Percentiles rank a stretch among this genome's conserved stretches.
These are phyloP conservation scores for Rhizopogon vesiculosus DNA, from an alignment of 768 basidiomycete species.

Conservation along the genomic window DNA sequence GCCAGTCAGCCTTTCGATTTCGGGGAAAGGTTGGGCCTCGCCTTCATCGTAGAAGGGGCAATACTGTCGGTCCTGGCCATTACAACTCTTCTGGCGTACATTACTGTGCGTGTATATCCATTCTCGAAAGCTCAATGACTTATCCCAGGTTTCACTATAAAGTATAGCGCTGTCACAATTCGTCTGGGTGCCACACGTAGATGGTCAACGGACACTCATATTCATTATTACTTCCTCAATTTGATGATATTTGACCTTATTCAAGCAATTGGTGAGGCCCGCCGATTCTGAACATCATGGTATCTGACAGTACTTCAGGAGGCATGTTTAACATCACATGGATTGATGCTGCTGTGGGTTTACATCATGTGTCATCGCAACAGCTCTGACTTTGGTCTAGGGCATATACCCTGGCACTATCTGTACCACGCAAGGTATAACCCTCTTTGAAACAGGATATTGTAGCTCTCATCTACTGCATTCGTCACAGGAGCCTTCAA, in stretches of 20 bases:
- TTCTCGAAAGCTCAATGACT: too few relatives aligned
- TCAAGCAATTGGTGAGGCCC: conserved; percentile 26
- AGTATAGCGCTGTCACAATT: conserved; percentile 25
- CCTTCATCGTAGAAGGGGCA: conserved; percentile 26
- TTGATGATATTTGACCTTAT: conserved; percentile 27
- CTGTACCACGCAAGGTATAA: conserved; percentile 33
- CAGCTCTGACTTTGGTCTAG: conserved; percentile 11
- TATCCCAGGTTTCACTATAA: not conserved
- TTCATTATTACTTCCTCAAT: conserved; percentile 30
- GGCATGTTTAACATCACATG: conserved; percentile 34
- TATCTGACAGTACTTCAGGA: conserved; percentile 19
- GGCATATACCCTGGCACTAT: conserved; percentile 22
- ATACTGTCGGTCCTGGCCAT: conserved; percentile 26
- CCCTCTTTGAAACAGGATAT: not conserved
- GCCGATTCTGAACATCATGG: not conserved
- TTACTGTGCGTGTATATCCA: conserved; percentile 16
- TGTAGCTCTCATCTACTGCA: not conserved
- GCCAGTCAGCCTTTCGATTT: conserved; percentile 9
- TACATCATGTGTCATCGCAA: not conserved
- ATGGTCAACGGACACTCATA: conserved; percentile 27
- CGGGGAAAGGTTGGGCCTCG: conserved; percentile 23
- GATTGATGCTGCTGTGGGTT: conserved; percentile 27
- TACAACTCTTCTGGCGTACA: conserved; percentile 21
- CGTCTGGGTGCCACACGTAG: conserved; percentile 17
- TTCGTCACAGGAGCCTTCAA: conserved; percentile 27